phyloP scores from a whole-genome alignment of 2,329 filamentous ascomycete genomes.

The Aureobasidium melanogenum region DNA sequence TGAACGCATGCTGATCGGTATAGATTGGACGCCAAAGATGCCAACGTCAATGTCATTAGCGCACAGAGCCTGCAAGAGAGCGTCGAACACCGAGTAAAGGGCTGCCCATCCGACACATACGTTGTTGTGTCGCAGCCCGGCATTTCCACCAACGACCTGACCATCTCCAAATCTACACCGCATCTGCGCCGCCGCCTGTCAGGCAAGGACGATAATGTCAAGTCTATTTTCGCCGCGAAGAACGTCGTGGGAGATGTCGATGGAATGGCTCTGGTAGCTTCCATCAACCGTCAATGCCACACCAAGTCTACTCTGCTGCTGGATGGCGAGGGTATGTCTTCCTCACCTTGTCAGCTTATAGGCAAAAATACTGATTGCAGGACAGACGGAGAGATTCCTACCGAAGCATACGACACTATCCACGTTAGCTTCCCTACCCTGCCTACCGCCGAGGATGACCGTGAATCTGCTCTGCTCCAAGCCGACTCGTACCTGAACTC shows the following conservation, averaged over 20 bases:
- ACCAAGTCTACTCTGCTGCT: background rate
- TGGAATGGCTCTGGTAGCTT: background rate
- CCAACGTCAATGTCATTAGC: conserved; percentile 22
- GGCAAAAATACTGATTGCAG: background rate
- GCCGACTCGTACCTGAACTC: conserved; percentile 13
- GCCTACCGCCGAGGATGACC: background rate
- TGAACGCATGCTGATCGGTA: conserved; percentile 15
- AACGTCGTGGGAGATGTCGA: conserved; percentile 7
- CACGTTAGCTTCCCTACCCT: conserved; percentile 3
- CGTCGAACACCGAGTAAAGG: background rate
- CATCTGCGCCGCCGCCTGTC: conserved; percentile 45
- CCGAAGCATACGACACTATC: background rate
- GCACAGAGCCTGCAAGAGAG: conserved; percentile 18
- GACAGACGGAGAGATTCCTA: conserved; percentile 1
- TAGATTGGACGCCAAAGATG: conserved; percentile 13
- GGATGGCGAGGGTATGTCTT: background rate
- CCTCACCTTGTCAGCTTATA: too few relatives aligned
- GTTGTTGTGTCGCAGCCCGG: conserved; percentile 65
- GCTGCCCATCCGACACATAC: conserved; percentile 15
- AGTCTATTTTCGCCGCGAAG: background rate
- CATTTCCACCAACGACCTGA: conserved; percentile 61
- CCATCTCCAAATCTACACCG: conserved; percentile 41
- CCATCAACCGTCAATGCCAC: background rate
- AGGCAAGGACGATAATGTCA: conserved; percentile 21
- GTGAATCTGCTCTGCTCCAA: conserved; percentile 1